Evolutionary conservation across 352 stramenopile genomes (phyloP), one percentile per base, ranked within the genome.

Genomic region (Globisporangium irregulare): DNA sequence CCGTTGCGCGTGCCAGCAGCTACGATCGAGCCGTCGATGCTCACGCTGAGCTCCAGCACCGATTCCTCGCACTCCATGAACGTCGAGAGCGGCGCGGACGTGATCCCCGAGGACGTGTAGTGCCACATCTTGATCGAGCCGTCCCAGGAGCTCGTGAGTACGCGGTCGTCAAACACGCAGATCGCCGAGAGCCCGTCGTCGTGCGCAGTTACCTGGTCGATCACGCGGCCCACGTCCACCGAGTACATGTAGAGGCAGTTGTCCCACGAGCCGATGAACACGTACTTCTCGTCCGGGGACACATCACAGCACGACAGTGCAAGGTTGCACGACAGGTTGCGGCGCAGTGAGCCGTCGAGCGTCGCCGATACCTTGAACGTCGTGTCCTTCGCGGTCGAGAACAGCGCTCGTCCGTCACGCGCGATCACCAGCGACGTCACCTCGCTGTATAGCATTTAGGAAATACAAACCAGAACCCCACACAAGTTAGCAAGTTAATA

Each of bases 231-330:
- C 18, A 87, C 82, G 29, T 95, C 89, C 61, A 95, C 85, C 15
- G 86, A 93, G 57, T 93, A 94, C 87, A 96, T 95, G 75, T 94
- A 94, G 46, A 96, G 79, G 55, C 82, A 89, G 60, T 89, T 89
- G 70, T 96, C 89, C 81, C 76, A 90, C 20, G 86, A 93, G 4
- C 87, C 87, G 61, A 96, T 77, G 41, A 96, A 92, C 22, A 93
- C 82, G 56, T 85, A 88, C 64, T 93, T 94, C 71, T 96, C 89
- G 56, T 94, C 87, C 0, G 74, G 70, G 3, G 87, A 94, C 7
- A 95, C 76, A 43, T 90, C 87, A 62, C 86, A 94, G 54, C 86
- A 92, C 12, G 84, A 90, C n/a, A 94, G 62, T 18, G 85, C 85
- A 10, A 93, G 27, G 41, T 91, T 91, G 69, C 85, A 93, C n/a